Base-by-base conservation (phyloP, 2,329 filamentous ascomycete genomes). In the Botrytis cinerea region DNA sequence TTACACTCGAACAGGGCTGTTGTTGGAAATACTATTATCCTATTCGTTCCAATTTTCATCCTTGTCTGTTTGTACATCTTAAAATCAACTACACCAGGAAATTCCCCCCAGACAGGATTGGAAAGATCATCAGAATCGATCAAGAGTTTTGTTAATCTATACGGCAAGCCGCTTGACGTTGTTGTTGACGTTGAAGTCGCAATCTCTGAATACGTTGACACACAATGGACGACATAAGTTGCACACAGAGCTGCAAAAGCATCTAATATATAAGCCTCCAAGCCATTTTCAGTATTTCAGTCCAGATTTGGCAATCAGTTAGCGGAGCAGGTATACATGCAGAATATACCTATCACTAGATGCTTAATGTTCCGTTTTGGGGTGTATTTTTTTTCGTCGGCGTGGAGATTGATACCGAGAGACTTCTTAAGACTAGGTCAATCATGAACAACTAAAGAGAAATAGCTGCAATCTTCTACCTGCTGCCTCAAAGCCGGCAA, bases 21-120 rank as follows among this genome's bases (percentile, higher is more conserved):
- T 32, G 28, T 48, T 45, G 25, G n/a, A 66, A 48, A 48, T 48
- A 12, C 10, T 35, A 16, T 48, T n/a, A 57, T 57, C 46, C 66
- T 32, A 68, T 68, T 68, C 66, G 66, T 35, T 40, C 6, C 2
- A 28, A 28, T 68, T 32, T 9, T 20, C 12, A 57, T 68, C 64
- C 64, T 68, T 68, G 64, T 54, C 25, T 38, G 32, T n/a, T 40
- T 51, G 32, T 40, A 66, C 43, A 51, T 32, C 63, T 51, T 18
- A 62, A 61, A 43, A 62, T 43, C 60, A 25, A 66, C 63, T 10
- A 46, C 63, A 66, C 14, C 43, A 45, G 43, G 43, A 45, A 7
- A 45, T 16, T 43, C 43, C 38, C 38, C 61, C 32, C 35, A 22
- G 54, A 35, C 1, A 59, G n/a, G 28, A 59, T 32, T 35, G 0